These are phyloP conservation scores for Paraleonurus japonicus DNA, from an alignment of 257 asterid genomes.

Conservation along the genomic window DNA sequence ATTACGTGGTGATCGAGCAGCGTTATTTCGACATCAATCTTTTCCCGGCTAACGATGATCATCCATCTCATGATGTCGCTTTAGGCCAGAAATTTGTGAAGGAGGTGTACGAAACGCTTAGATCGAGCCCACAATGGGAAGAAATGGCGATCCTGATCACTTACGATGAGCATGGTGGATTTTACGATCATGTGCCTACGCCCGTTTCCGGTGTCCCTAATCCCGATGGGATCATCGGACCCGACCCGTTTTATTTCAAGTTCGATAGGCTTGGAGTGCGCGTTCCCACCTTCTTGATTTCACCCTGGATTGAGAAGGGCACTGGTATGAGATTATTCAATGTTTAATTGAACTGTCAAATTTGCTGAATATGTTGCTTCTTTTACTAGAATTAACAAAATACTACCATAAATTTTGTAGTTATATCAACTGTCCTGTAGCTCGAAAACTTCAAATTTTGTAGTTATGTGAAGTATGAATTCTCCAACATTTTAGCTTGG, in stretches of 20 bases:
- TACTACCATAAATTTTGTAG: neutral
- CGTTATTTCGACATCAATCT: conserved; percentile 63
- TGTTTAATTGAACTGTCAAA: neutral
- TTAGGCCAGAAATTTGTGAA: conserved; percentile 88
- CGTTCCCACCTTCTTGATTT: conserved; percentile 80
- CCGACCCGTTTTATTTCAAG: conserved; percentile 73
- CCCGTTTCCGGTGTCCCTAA: conserved; percentile 92
- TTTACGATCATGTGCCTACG: conserved; percentile 91
- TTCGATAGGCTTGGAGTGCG: conserved; percentile 94
- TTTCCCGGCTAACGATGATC: conserved; percentile 89
- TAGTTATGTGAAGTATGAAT: neutral
- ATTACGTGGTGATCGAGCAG: conserved; percentile 86
- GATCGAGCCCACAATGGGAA: conserved; percentile 93
- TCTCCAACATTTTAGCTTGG: neutral
- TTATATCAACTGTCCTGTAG: neutral
- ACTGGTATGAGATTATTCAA: conserved; percentile 53
- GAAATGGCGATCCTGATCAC: conserved; percentile 92
- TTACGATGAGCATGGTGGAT: conserved; percentile 96
- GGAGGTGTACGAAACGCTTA: conserved; percentile 87
- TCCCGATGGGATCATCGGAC: conserved; percentile 95
- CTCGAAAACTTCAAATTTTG: neutral
- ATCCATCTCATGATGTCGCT: conserved; percentile 92
- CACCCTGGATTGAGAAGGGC: conserved; percentile 91
- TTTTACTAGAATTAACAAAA: neutral
- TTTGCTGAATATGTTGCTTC: conserved; percentile 2